phyloP scores from a whole-genome alignment of 2,329 filamentous ascomycete species.

The Anisogramma anomala region DNA sequence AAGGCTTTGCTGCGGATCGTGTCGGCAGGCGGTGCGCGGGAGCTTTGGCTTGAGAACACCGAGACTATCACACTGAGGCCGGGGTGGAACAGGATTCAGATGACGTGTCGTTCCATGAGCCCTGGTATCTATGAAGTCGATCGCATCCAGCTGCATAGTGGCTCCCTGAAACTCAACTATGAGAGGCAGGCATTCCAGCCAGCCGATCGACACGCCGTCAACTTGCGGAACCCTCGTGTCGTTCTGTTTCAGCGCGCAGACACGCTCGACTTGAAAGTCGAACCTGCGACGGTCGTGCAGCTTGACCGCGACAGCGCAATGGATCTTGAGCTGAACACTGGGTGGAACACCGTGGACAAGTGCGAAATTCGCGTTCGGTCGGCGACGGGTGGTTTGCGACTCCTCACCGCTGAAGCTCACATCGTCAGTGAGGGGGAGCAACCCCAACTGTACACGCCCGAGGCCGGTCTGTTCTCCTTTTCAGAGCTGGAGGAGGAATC shows the following conservation, averaged over 20 bases:
- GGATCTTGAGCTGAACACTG: conserved; percentile 60
- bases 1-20: conserved; percentile 53
- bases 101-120: conserved; percentile 43
- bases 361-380: conserved; percentile 52
- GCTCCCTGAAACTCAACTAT: conserved; percentile 53
- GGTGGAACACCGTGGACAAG: conserved; percentile 56
- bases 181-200: conserved; percentile 46
- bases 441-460: conserved; percentile 32
- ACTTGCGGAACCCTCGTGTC: conserved; percentile 50
- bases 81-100: conserved; percentile 37
- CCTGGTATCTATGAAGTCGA: conserved; percentile 68
- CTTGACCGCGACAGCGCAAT: conserved; percentile 70
- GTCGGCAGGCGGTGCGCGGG: conserved; percentile 44
- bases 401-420: conserved; percentile 49
- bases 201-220: conserved; percentile 32
- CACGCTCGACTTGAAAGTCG: conserved; percentile 57
- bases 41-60: conserved; percentile 31
- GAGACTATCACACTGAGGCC: conserved; percentile 37
- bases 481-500: conserved; percentile 33
- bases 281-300: conserved; percentile 58
- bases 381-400: conserved; percentile 52
- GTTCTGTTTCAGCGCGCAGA: conserved; percentile 61
- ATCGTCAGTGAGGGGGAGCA: conserved; percentile 32
- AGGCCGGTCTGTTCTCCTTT: conserved; percentile 43
- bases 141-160: conserved; percentile 52